Evolutionary conservation across 257 asterid genomes (phyloP), one percentile per base, ranked within the genome.

Genomic region (Salvia splendens): DNA sequence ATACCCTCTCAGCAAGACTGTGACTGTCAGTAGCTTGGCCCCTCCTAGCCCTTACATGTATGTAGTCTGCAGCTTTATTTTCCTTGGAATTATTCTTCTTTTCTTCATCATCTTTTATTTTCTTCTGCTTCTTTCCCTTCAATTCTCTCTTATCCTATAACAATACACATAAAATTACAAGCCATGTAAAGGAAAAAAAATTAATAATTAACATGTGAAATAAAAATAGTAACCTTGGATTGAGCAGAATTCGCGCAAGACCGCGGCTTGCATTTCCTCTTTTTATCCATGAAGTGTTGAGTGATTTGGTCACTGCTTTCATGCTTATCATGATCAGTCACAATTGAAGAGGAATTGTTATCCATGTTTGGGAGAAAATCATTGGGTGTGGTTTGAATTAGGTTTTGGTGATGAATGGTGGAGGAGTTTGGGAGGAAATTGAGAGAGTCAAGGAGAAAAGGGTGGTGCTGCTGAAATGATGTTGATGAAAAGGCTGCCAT

Each of bases 11-110:
- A 33, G 96, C 96, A 70, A 85, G 87, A 83, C 95, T 89, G 84
- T 89, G 97, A 81, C 91, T 89, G 67, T 87, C 95, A 45, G 97
- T 89, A 61, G 97, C 97, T 62, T 89, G 95, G 65, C 97, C 97
- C 85, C 97, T 87, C 81, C 94, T 84, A 10, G 95, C 94, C 79
- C 97, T 82, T 28, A 89, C 93, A 82, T 85, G 96, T 77, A 89
- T 85, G 87, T 82, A 89, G 30, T 24, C 30, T 24, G 30, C 30
- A 24, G 30, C 30, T 24, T 24, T 24, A 24, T 24, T 24, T 24
- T 24, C 30, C 30, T 24, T 24, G 30, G 30, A 24, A 24, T 24
- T 24, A 24, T 24, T 24, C 30, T 61, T 80, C 72, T 81, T 78
- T 62, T 77, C 80, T 40, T 78, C 82, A 35, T 16, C 30, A 1